These are phyloP conservation scores for Gossypioides kirkii DNA, from an alignment of 345 rosid species.

Conservation along the genomic window DNA sequence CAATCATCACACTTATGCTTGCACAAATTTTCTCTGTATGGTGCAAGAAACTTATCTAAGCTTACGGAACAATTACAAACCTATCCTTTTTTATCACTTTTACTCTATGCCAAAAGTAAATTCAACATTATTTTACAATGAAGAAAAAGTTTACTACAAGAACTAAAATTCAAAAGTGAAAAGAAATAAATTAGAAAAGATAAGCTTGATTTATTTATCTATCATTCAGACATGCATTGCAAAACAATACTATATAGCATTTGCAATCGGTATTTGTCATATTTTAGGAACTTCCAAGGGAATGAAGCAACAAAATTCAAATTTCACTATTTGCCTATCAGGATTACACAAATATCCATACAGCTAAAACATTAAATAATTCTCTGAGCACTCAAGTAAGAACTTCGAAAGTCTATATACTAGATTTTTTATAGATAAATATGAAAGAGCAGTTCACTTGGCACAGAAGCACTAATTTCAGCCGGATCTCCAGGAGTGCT, in stretches of 20 bases:
- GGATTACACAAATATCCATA: not conserved
- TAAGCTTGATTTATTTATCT: not conserved
- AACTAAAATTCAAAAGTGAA: not conserved
- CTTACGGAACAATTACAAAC: not conserved
- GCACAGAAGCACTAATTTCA: constrained; percentile 40
- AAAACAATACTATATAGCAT: not conserved
- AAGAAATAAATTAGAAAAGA: not conserved
- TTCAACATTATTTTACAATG: not conserved
- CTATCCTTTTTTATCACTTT: not conserved
- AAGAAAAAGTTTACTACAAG: not conserved
- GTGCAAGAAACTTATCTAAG: not conserved
- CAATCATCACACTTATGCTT: not conserved
- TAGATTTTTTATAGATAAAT: not conserved
- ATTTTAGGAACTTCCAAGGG: not conserved
- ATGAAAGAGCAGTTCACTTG: constrained; percentile 44
- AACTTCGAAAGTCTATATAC: not conserved
- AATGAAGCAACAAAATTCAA: constrained; percentile 3
- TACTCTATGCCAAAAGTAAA: not conserved
- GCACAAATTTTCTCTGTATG: not conserved
- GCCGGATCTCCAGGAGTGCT: constrained; percentile 54
- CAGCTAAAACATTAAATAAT: not conserved
- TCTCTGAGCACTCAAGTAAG: not conserved
- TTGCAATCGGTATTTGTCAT: not conserved
- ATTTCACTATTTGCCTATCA: not conserved
- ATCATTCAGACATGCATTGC: not conserved